Conservation (phyloP, 345 rosid species). For the Theobroma cacao region DNA sequence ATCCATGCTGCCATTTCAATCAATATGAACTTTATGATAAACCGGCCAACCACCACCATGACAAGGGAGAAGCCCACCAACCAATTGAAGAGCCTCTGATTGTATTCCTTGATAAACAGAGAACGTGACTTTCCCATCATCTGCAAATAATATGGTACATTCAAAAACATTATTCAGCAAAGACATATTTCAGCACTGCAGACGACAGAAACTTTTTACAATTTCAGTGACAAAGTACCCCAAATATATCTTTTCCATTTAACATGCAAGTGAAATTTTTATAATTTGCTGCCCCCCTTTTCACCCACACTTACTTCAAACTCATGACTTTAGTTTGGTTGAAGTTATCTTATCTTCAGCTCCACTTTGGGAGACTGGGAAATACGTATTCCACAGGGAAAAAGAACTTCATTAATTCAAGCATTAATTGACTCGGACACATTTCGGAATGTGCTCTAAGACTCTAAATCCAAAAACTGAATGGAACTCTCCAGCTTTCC, state of each 20-base stretch:
- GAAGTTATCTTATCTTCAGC: background rate
- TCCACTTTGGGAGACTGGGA: background rate
- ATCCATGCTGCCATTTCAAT: conserved; percentile 94
- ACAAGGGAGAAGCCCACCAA: conserved; percentile 90
- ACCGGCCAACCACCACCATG: conserved; percentile 94
- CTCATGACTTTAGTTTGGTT: background rate
- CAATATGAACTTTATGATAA: conserved; percentile 80
- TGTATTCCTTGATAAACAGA: conserved; percentile 90
- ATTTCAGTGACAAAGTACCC: background rate
- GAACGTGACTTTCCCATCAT: conserved; percentile 83
- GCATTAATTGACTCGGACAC: background rate
- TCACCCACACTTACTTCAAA: background rate
- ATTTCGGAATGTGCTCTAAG: background rate
- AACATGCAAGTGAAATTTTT: background rate
- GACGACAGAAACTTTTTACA: background rate
- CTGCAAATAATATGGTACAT: conserved; percentile 36
- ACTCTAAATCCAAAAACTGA: background rate
- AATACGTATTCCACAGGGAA: background rate
- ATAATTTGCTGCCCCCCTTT: background rate
- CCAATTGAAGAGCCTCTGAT: conserved; percentile 97
- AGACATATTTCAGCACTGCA: background rate
- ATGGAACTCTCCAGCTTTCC: background rate
- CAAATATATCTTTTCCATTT: background rate
- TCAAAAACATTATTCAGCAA: background rate
- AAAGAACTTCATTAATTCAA: background rate